A percentile compares a stretch with the other conserved stretches of the same genome.
Evolutionary conservation across 2,329 filamentous ascomycete genomes (phyloP).

Genomic region (Botrytis hyacinthi): DNA sequence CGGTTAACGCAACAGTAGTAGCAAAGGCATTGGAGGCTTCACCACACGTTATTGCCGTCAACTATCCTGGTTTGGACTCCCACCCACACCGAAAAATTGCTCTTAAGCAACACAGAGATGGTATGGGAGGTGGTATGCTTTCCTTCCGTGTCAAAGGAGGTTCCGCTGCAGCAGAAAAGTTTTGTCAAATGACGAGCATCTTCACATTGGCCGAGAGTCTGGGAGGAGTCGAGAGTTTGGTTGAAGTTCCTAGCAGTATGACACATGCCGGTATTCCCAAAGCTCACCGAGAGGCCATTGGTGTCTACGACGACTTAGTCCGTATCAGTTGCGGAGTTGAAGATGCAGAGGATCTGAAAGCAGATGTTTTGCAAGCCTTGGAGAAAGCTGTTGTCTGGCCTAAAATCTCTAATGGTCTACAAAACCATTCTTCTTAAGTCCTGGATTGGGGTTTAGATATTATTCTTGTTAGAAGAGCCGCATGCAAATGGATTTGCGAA

Average conservation of each 20-base stretch:
- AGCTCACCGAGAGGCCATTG: slow-evolving; percentile 85
- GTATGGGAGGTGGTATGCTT: slow-evolving; percentile 95
- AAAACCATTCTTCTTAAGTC: neutral
- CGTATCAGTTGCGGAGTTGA: slow-evolving; percentile 93
- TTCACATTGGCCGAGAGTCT: slow-evolving; percentile 93
- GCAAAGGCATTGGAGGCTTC: slow-evolving; percentile 76
- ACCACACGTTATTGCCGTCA: slow-evolving; percentile 80
- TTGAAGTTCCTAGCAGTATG: slow-evolving; percentile 93
- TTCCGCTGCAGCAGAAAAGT: slow-evolving; percentile 78
- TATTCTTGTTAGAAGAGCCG: neutral
- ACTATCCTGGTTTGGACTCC: slow-evolving; percentile 88
- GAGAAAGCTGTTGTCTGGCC: slow-evolving; percentile 63
- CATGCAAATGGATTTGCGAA: neutral
- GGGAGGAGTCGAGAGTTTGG: slow-evolving; percentile 86
- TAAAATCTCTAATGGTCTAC: slow-evolving; percentile 36
- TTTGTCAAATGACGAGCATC: slow-evolving; percentile 85
- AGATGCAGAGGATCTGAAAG: slow-evolving; percentile 78
- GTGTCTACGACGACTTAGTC: slow-evolving; percentile 92
- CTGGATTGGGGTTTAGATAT: neutral
- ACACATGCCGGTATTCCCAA: slow-evolving; percentile 93
- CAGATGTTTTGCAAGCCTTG: slow-evolving; percentile 79
- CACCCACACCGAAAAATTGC: slow-evolving; percentile 86
- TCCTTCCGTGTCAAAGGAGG: slow-evolving; percentile 92
- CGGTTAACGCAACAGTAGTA: slow-evolving; percentile 74
- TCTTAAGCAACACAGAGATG: slow-evolving; percentile 86